Conservation (phyloP, 2,329 filamentous ascomycete species). For the Rhinocladiella mackenziei region DNA sequence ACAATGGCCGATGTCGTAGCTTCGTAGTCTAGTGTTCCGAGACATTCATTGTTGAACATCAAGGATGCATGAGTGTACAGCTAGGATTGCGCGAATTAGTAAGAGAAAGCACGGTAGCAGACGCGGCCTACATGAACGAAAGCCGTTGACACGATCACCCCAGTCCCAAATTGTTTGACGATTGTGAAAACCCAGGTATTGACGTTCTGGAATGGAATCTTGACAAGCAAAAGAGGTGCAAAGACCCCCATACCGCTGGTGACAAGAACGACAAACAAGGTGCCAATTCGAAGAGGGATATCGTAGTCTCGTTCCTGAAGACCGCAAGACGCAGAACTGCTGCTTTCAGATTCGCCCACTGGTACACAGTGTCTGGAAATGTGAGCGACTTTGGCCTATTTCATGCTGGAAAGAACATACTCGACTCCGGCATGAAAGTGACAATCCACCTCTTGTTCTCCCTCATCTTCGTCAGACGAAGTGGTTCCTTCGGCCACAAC, state of each 20-base stretch:
- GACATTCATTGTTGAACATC: constrained; percentile 68
- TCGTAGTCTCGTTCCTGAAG: constrained; percentile 53
- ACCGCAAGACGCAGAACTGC: constrained; percentile 41
- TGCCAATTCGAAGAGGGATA: constrained; percentile 63
- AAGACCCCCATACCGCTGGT: constrained; percentile 68
- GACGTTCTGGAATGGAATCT: constrained; percentile 51
- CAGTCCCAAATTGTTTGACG: constrained; percentile 57
- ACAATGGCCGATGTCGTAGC: constrained; percentile 65
- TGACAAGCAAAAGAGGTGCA: constrained; percentile 60
- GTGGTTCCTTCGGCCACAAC: constrained; percentile 42
- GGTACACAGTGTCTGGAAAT: constrained; percentile 52
- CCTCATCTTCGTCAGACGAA: constrained; percentile 26
- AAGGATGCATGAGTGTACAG: constrained; percentile 68
- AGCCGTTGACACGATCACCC: constrained; percentile 40
- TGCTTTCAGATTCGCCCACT: constrained; percentile 42
- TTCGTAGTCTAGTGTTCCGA: constrained; percentile 65
- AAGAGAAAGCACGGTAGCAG: neutral
- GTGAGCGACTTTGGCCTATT: neutral
- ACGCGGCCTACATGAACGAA: constrained; percentile 37
- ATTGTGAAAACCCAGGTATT: constrained; percentile 54
- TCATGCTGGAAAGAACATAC: constrained; percentile 45
- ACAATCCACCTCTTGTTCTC: constrained; percentile 49
- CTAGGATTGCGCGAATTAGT: constrained; percentile 40
- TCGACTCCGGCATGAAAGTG: constrained; percentile 74
- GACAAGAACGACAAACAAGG: constrained; percentile 66